Base-by-base conservation (phyloP, 805 yeast species). In the Sugiyamaella qingdaonensis region DNA sequence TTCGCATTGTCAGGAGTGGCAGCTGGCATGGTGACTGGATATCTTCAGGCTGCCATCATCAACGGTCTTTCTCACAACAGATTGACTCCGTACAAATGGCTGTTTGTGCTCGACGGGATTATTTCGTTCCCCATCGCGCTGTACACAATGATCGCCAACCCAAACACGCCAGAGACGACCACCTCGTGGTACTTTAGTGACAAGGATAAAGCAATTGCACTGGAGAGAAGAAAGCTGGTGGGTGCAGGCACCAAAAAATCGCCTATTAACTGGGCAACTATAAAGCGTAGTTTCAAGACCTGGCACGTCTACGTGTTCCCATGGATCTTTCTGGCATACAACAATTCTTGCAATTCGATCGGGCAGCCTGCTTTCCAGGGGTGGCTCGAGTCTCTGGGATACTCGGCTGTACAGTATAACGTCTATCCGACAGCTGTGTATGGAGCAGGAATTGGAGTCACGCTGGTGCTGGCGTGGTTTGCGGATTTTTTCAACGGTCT, bases 41-140 rank as follows among this genome's bases (percentile, higher is more conserved):
- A 80, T 54, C 69, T 84, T 31, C 84, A 82, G 58, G 79, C 84
- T 13, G 79, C 81, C 11, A 74, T 82, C 39, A 74, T 71, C 53
- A 63, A 72, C 21, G 61, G 68, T 24, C 63, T 83, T 13, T 34
- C 52, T 9, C 53, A 55, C 37, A 59, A 54, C 2, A 50, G 46
- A 3, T 54, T 70, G n/a, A 61, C 68, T 4, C 73, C 76, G 1
- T 78, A 72, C 66, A 72, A 74, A 55, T 75, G 77, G 76, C 65
- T 77, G 69, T 77, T 77, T 59, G 69, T 77, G 2, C 61, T 77
- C 44, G 80, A 77, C 59, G 79, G 75, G 1, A 63, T 73, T 61
- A 56, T 70, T 63, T 65, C 78, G 14, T 58, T 77, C 66, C 70
- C 81, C 62, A 63, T 78, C 37, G 78, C 59, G 2, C 49, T 75